These are phyloP conservation scores for Podospora australis DNA, from an alignment of 495 filamentous ascomycete species.

Conservation along the genomic window DNA sequence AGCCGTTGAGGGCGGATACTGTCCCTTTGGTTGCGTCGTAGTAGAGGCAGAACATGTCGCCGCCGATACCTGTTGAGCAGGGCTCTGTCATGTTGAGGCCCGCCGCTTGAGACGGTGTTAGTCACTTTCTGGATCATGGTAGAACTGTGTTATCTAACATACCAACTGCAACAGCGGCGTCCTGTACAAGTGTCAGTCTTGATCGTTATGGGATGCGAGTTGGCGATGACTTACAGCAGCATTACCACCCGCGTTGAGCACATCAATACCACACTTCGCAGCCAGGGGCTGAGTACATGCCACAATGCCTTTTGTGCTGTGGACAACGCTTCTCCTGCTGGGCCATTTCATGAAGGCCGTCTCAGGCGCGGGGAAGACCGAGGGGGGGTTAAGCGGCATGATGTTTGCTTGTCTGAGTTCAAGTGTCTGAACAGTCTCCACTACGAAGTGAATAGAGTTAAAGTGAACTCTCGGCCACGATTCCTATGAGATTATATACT, in stretches of 20 bases:
- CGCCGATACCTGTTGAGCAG: slow-evolving; percentile 89
- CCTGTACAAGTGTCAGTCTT: slow-evolving; percentile 42
- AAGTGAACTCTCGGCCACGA: too few relatives aligned
- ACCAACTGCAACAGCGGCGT: slow-evolving; percentile 77
- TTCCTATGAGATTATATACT: too few relatives aligned
- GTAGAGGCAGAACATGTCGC: slow-evolving; percentile 96
- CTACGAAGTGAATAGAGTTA: too few relatives aligned
- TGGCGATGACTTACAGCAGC: slow-evolving; percentile 61
- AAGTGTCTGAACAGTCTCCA: too few relatives aligned
- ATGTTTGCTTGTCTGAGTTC: too few relatives aligned
- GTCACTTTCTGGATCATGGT: background rate
- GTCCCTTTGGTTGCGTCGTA: slow-evolving; percentile 78
- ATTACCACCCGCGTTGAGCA: slow-evolving; percentile 84
- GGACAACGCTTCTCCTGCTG: slow-evolving; percentile 83
- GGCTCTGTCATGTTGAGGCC: slow-evolving; percentile 92
- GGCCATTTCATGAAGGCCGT: slow-evolving; percentile 64
- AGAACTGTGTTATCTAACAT: slow-evolving; percentile 1
- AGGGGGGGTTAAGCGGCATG: slow-evolving; percentile 39
- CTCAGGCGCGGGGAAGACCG: slow-evolving; percentile 51
- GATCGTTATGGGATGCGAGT: slow-evolving; percentile 8
- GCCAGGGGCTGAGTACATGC: slow-evolving; percentile 88
- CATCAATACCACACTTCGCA: slow-evolving; percentile 75
- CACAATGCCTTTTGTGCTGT: slow-evolving; percentile 89
- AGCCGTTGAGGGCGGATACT: slow-evolving; percentile 83
- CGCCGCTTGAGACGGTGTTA: slow-evolving; percentile 50